Percentiles rank a stretch among this genome's conserved stretches.
These are phyloP conservation scores for Cytospora piceae DNA, from an alignment of 2,329 filamentous ascomycete species.

Conservation along the genomic window DNA sequence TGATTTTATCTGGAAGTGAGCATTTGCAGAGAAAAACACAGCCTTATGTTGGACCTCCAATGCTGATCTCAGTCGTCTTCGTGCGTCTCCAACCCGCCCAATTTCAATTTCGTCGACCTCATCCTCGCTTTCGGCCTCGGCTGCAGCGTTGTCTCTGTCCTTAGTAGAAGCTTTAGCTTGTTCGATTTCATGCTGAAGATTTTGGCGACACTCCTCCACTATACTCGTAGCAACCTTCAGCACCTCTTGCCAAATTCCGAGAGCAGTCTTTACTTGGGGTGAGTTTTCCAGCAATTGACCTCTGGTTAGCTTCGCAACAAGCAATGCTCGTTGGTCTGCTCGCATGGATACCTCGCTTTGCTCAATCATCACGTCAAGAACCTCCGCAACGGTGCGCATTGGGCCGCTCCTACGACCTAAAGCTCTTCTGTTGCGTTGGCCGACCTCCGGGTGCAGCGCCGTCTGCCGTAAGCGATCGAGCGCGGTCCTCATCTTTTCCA, in stretches of 20 bases:
- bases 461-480: slow-evolving; percentile 78
- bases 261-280: slow-evolving; percentile 66
- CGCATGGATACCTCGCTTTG: slow-evolving; percentile 72
- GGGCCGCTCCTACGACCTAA: slow-evolving; percentile 67
- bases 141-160: slow-evolving; percentile 34
- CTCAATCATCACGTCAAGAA: slow-evolving; percentile 89
- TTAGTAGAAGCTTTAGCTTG: slow-evolving; percentile 39
- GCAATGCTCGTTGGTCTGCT: slow-evolving; percentile 68
- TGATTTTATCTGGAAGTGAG: slow-evolving; percentile 80
- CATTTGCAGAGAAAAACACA: slow-evolving; percentile 83
- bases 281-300: slow-evolving; percentile 83
- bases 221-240: slow-evolving; percentile 53
- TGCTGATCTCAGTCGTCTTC: slow-evolving; percentile 70
- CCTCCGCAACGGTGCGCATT: slow-evolving; percentile 81
- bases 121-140: slow-evolving; percentile 42
- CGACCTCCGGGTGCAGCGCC: slow-evolving; percentile 84
- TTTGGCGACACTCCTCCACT: slow-evolving; percentile 66
- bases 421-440: slow-evolving; percentile 65
- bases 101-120: slow-evolving; percentile 38
- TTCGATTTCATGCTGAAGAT: slow-evolving; percentile 57
- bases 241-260: slow-evolving; percentile 69
- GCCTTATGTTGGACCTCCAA: slow-evolving; percentile 82
- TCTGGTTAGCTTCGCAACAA: slow-evolving; percentile 65
- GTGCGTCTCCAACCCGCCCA: slow-evolving; percentile 58
- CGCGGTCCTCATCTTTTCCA: slow-evolving; percentile 79